Conservation (phyloP, 1,139 yeast species). For the Scheffersomyces quercinus region DNA sequence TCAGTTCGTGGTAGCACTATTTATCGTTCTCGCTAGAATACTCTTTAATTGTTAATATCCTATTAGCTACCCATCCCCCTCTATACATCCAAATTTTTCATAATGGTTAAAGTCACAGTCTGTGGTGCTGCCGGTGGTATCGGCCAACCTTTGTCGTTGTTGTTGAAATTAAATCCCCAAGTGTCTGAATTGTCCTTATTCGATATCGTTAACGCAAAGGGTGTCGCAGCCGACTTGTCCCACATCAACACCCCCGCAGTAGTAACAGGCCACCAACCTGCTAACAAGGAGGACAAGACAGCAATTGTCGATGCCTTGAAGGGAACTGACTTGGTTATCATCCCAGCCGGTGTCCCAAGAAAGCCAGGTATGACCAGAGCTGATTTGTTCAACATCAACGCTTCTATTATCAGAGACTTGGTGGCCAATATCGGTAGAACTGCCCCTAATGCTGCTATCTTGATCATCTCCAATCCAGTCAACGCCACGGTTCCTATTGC, state of each 20-base stretch:
- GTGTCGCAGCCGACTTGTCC: constrained; percentile 74
- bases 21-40: too few species aligned
- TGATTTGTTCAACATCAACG: constrained; percentile 73
- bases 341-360: constrained; percentile 84
- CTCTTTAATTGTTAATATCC: background rate
- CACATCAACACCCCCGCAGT: constrained; percentile 65
- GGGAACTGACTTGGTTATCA: constrained; percentile 60
- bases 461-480: constrained; percentile 74
- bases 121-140: constrained; percentile 83
- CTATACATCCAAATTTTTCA: background rate
- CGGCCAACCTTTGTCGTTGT: constrained; percentile 72
- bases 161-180: constrained; percentile 57
- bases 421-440: constrained; percentile 58
- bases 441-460: constrained; percentile 63
- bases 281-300: constrained; percentile 46
- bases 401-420: constrained; percentile 62
- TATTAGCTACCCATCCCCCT: background rate
- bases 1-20: too few species aligned
- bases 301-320: constrained; percentile 52
- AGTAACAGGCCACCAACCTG: constrained; percentile 58
- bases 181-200: constrained; percentile 59
- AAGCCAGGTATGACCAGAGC: constrained; percentile 83
- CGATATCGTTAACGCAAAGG: constrained; percentile 68
- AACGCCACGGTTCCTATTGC: constrained; percentile 77
- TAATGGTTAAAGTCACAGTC: constrained; percentile 67